phyloP scores from a whole-genome alignment of 192 early-diverging fungal species.

The Lobosporangium transversale region DNA sequence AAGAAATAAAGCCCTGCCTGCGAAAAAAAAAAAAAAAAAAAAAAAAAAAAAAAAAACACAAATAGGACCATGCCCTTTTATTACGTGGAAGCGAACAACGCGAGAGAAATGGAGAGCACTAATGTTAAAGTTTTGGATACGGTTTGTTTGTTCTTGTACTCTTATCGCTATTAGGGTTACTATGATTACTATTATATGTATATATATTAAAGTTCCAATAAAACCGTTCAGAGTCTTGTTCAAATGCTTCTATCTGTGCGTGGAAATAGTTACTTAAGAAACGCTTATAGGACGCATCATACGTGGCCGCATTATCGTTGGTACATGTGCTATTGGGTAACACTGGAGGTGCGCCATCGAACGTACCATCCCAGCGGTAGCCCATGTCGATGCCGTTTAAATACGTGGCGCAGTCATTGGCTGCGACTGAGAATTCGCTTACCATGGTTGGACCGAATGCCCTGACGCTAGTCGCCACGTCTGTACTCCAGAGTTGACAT shows the following conservation, averaged over 20 bases:
- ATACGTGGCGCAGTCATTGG: constrained; percentile 77
- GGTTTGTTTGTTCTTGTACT: no score
- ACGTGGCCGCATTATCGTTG: constrained; percentile 58
- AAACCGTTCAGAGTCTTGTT: constrained; percentile 68
- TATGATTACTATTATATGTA: no score
- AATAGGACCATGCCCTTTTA: no score
- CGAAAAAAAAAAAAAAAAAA: no score
- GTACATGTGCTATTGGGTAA: constrained; percentile 65
- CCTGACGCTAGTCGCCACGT: constrained; percentile 6
- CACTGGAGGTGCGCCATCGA: constrained; percentile 47
- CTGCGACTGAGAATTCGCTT: constrained; percentile 74
- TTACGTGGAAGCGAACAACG: no score
- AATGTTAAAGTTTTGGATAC: no score
- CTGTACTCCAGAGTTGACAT: constrained; percentile 29
- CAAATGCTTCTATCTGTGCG: constrained; percentile 72
- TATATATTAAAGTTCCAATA: constrained; percentile 79
- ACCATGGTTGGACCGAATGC: constrained; percentile 68
- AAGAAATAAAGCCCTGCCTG: no score
- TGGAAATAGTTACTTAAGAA: constrained; percentile 62
- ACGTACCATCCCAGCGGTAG: constrained; percentile 70
- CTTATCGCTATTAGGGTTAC: no score
- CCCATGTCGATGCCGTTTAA: constrained; percentile 71
- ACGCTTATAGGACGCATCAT: constrained; percentile 52
- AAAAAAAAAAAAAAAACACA: no score
- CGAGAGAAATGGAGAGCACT: no score